Conservation (phyloP, 2,329 filamentous ascomycete species). For the Simplicillium aogashimaense region DNA sequence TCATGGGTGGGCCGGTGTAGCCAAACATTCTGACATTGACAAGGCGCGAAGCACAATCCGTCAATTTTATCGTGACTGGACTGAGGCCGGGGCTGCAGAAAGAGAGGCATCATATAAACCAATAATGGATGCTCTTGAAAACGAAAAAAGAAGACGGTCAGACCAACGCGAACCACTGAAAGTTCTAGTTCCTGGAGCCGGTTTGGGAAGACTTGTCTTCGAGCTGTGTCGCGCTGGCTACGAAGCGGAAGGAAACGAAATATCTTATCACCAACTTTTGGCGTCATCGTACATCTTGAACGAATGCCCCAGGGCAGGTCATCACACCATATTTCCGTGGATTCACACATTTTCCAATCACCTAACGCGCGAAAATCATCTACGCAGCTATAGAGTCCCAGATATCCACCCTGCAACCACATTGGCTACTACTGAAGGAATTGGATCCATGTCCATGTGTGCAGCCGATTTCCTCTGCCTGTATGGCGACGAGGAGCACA, state of each 20-base stretch:
- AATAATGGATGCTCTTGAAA: conserved; percentile 54
- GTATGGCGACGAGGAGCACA: conserved; percentile 57
- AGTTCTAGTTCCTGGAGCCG: conserved; percentile 82
- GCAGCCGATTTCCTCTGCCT: conserved; percentile 87
- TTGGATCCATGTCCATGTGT: conserved; percentile 80
- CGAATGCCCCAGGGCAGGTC: conserved; percentile 44
- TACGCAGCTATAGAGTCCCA: conserved; percentile 64
- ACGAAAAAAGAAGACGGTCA: conserved; percentile 24
- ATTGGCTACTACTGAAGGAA: conserved; percentile 26
- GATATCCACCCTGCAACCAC: conserved; percentile 63
- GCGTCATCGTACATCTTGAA: conserved; percentile 73
- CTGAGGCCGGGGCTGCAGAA: conserved; percentile 63
- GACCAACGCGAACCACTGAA: conserved; percentile 35
- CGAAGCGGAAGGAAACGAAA: conserved; percentile 80
- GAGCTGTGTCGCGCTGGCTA: conserved; percentile 71
- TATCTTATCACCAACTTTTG: conserved; percentile 93
- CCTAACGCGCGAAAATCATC: conserved; percentile 59
- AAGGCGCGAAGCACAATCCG: conserved; percentile 88
- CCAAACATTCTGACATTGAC: conserved; percentile 68
- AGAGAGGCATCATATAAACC: conserved; percentile 68
- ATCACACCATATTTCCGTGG: conserved; percentile 77
- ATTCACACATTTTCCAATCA: conserved; percentile 85
- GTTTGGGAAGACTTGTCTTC: conserved; percentile 79
- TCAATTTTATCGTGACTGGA: conserved; percentile 95
- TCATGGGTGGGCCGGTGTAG: conserved; percentile 57